These are phyloP conservation scores for Huntiella abstrusa DNA, from an alignment of 2,329 filamentous ascomycete species.

Conservation along the genomic window DNA sequence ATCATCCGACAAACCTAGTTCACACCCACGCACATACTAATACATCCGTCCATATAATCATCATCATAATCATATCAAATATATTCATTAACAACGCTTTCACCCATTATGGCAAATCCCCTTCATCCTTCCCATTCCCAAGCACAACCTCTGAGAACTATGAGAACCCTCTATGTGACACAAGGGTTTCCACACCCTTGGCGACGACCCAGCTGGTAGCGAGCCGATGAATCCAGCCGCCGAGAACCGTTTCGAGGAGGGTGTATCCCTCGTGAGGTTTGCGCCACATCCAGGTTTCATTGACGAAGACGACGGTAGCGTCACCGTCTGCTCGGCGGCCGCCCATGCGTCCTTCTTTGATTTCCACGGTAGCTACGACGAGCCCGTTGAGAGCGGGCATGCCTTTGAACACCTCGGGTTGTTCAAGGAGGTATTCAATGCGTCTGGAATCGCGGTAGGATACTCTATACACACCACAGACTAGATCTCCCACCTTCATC, in stretches of 20 bases:
- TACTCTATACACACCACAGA: constrained; percentile 18
- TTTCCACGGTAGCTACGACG: constrained; percentile 10
- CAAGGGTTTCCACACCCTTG: constrained; percentile 13
- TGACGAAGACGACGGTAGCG: constrained; percentile 15
- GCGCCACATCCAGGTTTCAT: constrained; percentile 24
- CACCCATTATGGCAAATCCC: neutral
- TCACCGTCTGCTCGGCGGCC: neutral
- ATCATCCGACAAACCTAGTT: too few species aligned
- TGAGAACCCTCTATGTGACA: neutral
- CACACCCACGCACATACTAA: neutral
- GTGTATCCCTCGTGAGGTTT: constrained; percentile 15
- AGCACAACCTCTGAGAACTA: neutral
- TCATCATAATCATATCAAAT: neutral
- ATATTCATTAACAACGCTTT: too few species aligned
- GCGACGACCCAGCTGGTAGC: constrained; percentile 16
- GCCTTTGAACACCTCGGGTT: constrained; percentile 13
- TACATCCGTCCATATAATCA: neutral
- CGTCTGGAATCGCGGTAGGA: constrained; percentile 14
- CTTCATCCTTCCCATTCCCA: neutral
- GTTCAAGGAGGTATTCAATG: constrained; percentile 17
- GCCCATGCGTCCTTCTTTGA: constrained; percentile 1
- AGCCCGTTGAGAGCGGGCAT: constrained; percentile 11
- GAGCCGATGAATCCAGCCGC: constrained; percentile 18
- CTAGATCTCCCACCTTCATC: constrained; percentile 16
- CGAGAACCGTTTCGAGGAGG: constrained; percentile 16